Evolutionary conservation across 331 rosid genomes (phyloP).

Genomic region (Quercus lobata): DNA sequence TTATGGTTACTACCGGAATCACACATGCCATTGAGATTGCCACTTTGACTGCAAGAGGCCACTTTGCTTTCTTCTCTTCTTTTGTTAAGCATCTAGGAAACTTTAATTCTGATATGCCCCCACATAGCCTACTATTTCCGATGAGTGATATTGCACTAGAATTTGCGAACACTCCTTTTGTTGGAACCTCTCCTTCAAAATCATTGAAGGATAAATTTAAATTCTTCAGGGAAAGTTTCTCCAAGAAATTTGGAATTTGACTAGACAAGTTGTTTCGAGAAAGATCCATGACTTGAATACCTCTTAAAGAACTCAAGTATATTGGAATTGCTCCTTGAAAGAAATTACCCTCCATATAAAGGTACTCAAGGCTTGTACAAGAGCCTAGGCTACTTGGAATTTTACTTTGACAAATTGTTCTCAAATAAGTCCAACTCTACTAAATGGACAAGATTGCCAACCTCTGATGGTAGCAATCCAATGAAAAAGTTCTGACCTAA

Average conservation of each 20-base stretch:
- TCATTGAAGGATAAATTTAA: conserved; percentile 1
- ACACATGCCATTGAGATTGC: no score
- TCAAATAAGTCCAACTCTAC: neutral
- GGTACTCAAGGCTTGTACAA: neutral
- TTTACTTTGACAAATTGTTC: neutral
- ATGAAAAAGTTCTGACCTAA: neutral
- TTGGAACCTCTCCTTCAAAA: neutral
- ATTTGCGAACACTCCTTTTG: neutral
- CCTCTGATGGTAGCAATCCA: neutral
- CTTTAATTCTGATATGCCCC: neutral
- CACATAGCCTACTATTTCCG: neutral
- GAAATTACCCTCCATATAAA: neutral
- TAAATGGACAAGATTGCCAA: neutral
- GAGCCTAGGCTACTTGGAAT: neutral
- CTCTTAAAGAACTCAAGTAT: neutral
- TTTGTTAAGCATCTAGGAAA: neutral
- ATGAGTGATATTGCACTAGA: neutral
- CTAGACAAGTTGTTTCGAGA: neutral
- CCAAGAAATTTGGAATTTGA: no score
- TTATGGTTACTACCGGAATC: no score
- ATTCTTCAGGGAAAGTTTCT: neutral
- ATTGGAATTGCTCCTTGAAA: no score
- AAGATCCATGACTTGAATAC: neutral
- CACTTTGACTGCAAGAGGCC: no score
- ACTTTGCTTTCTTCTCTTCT: neutral